phyloP scores from a whole-genome alignment of 805 yeast genomes.

The Dipodascus geniculatus region DNA sequence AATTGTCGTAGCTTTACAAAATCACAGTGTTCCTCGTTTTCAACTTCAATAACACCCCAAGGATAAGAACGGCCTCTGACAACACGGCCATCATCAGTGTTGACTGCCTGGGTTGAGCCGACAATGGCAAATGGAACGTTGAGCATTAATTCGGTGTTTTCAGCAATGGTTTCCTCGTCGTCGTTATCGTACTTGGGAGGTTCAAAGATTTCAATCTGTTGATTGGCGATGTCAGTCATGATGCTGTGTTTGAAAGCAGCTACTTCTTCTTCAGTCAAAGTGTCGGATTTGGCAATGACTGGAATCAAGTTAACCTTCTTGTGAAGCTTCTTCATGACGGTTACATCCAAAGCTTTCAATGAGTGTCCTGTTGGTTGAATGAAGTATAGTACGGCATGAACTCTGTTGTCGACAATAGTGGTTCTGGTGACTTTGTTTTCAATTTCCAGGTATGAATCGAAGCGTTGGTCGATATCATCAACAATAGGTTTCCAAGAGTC shows the following conservation, averaged over 20 bases:
- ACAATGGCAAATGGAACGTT: constrained; percentile 88
- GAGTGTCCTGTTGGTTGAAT: constrained; percentile 97
- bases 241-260: constrained; percentile 64
- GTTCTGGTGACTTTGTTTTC: constrained; percentile 77
- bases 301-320: constrained; percentile 91
- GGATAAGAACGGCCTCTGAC: constrained; percentile 93
- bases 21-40: constrained; percentile 88
- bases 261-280: constrained; percentile 80
- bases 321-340: constrained; percentile 77
- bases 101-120: constrained; percentile 69
- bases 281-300: constrained; percentile 88
- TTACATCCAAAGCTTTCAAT: constrained; percentile 77
- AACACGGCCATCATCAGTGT: constrained; percentile 55
- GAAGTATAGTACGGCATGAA: constrained; percentile 88
- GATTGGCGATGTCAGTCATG: constrained; percentile 60
- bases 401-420: constrained; percentile 62
- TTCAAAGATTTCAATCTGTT: constrained; percentile 61
- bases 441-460: constrained; percentile 77
- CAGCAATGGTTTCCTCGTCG: constrained; percentile 68
- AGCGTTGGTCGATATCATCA: constrained; percentile 77
- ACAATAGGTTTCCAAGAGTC: constrained; percentile 85
- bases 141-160: constrained; percentile 53
- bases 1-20: constrained; percentile 81
- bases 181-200: constrained; percentile 73
- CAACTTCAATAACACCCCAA: constrained; percentile 95